Evolutionary conservation across 495 filamentous ascomycete genomes (phyloP).

Genomic region (Podospora australis): DNA sequence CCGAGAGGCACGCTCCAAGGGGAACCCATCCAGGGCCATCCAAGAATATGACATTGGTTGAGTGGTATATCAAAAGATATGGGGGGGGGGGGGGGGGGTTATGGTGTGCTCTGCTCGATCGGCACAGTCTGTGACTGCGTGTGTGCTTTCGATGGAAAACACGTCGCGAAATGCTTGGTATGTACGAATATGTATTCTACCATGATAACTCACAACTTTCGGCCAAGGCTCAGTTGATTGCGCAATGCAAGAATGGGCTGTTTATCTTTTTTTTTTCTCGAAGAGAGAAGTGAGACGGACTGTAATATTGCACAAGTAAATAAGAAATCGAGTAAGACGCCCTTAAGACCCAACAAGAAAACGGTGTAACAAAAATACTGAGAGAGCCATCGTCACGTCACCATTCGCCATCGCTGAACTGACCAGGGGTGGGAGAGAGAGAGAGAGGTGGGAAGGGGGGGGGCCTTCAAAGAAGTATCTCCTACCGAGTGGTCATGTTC

Average conservation of each 20-base stretch:
- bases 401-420: constrained; percentile 14
- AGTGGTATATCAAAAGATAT: neutral
- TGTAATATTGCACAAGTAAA: too few species aligned
- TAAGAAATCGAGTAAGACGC: too few species aligned
- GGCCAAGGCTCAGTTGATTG: too few species aligned
- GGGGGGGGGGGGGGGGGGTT: neutral
- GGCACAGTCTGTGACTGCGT: neutral
- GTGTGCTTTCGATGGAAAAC: neutral
- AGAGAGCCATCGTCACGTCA: constrained; percentile 18
- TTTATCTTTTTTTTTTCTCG: too few species aligned
- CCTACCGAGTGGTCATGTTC: constrained; percentile 19
- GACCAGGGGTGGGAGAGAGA: too few species aligned
- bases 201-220: too few species aligned
- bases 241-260: too few species aligned
- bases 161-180: neutral
- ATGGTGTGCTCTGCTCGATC: neutral
- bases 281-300: too few species aligned
- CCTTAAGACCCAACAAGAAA: neutral
- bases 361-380: constrained; percentile 6
- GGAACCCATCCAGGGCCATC: too few species aligned
- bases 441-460: too few species aligned
- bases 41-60: neutral
- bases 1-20: too few species aligned
- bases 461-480: constrained; percentile 11
- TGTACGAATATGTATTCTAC: too few species aligned